Base-by-base conservation (phyloP, 768 basidiomycete species). In the Fomitopsis serialis region DNA sequence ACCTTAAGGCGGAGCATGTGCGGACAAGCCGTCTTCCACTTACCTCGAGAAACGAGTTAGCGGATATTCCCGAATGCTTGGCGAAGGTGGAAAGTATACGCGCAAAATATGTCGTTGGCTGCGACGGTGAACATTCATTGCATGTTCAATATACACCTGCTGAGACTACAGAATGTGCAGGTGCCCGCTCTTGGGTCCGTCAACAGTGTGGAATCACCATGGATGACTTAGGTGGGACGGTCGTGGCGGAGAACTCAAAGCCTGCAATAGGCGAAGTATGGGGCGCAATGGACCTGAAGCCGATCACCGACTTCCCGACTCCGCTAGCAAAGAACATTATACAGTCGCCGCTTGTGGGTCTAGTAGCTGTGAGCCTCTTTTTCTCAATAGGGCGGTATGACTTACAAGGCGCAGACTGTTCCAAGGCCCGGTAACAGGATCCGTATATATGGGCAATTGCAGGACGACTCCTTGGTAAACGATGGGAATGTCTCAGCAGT, bases 361-460 rank as follows among this genome's bases (percentile, higher is more conserved):
- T 4, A 7, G 15, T 40, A 4, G 37, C 15, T 4, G 37, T 40
- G 19, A 40, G 37, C n/a, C n/a, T n/a, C n/a, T n/a, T n/a, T n/a
- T n/a, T n/a, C n/a, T n/a, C n/a, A n/a, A n/a, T n/a, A n/a, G n/a
- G n/a, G n/a, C n/a, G n/a, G n/a, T n/a, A n/a, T n/a, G n/a, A n/a
- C n/a, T n/a, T n/a, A n/a, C n/a, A n/a, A n/a, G n/a, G n/a, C n/a
- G n/a, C 84, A 90, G 81, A 63, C 87, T 43, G 87, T 92, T 48
- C 89, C 89, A 0, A 77, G 89, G 32, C 84, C 87, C 61, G 78
- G 70, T 1, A 84, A 85, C 65, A 79, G 77, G 58, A 78, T 89
- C 22, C 77, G 89, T 45, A 59, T 90, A 3, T 91, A 90, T 64
- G 78, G 87, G 37, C 88, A 90, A 60, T 68, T 90, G 13, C 15